A percentile compares a stretch with the other conserved stretches of the same genome.
Conservation (phyloP, 352 stramenopile species). For the Stramenopiles sp. region DNA sequence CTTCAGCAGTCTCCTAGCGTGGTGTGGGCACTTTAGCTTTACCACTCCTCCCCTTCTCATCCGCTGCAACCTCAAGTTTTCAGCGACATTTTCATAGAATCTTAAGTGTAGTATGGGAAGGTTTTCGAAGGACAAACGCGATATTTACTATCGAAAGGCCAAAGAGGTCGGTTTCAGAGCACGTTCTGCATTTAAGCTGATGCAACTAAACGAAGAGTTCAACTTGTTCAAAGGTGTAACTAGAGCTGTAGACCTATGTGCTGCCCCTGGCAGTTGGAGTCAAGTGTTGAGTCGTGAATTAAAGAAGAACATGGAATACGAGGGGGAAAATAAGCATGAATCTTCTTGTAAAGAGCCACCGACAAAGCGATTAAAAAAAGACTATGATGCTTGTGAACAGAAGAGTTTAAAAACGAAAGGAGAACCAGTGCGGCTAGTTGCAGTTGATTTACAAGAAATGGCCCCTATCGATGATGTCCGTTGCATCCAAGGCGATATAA, state of each 20-base stretch:
- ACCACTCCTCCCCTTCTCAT: neutral
- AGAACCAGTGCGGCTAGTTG: constrained; percentile 63
- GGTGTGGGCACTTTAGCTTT: too few relatives aligned
- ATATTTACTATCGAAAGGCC: constrained; percentile 48
- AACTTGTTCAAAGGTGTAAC: constrained; percentile 69
- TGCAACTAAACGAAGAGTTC: constrained; percentile 97
- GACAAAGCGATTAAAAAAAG: neutral
- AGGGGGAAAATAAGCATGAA: too few relatives aligned
- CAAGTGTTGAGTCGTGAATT: constrained; percentile 82
- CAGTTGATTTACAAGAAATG: constrained; percentile 97
- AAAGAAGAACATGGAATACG: constrained; percentile 23
- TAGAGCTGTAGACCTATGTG: constrained; percentile 89
- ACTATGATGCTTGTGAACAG: too few relatives aligned
- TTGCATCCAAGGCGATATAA: constrained; percentile 66
- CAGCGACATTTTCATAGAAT: neutral
- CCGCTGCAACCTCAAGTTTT: neutral
- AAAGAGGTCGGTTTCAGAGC: constrained; percentile 90
- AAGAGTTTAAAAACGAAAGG: constrained; percentile 20
- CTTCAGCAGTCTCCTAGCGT: too few relatives aligned
- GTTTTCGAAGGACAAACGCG: constrained; percentile 68
- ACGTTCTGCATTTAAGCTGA: constrained; percentile 91
- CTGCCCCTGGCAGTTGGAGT: constrained; percentile 90
- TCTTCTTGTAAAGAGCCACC: neutral
- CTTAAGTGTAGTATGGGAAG: constrained; percentile 40
- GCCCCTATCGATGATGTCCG: constrained; percentile 84